Base-by-base conservation (phyloP, 768 basidiomycete species). In the Leccinum aurantiacum region DNA sequence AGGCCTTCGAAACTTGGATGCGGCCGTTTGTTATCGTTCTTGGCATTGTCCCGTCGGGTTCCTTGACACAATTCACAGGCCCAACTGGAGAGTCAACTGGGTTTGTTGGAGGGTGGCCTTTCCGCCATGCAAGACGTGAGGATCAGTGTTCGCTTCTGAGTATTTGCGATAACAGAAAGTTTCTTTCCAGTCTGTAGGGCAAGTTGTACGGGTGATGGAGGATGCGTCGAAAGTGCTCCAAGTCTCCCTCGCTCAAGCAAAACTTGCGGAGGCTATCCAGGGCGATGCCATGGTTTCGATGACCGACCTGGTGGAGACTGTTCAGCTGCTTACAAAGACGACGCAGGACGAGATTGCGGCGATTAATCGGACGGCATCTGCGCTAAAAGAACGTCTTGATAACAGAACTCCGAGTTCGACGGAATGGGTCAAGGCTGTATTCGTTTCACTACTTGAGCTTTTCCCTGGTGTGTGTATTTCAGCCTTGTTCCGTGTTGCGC, bases 301-400 rank as follows among this genome's bases (percentile, higher is more conserved):
- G 50, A 56, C 63, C 15, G 65, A 66, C 10, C 75, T 86, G 9
- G 69, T 67, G 10, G 65, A 71, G 22, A 69, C 74, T 0, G 63
- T 86, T 25, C 61, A 72, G 8, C 69, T 73, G 11, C 68, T 85
- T 22, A 75, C 78, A 1, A 64, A 67, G 33, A 75, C 73, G 10
- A 75, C 82, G 3, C 77, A 75, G 22, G 58, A 63, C 15, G 82
- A 83, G 62, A 69, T 86, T 38, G 72, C 77, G 56, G 77, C 75
- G 58, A 79, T 87, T 56, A 83, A 81, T 52, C 75, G 68, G 19
- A 80, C 84, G 22, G 75, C 79, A 3, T 63, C 61, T 49, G 61
- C 63, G 3, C 58, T 75, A 25, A 73, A 64, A 37, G 65, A 70
- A 41, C 61, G 59, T 29, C 70, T 82, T 47, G 60, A 56, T 44